A percentile compares a stretch with the other conserved stretches of the same genome.
phyloP scores from a whole-genome alignment of 139 green algal genomes.

The Chlorella vulgaris region DNA sequence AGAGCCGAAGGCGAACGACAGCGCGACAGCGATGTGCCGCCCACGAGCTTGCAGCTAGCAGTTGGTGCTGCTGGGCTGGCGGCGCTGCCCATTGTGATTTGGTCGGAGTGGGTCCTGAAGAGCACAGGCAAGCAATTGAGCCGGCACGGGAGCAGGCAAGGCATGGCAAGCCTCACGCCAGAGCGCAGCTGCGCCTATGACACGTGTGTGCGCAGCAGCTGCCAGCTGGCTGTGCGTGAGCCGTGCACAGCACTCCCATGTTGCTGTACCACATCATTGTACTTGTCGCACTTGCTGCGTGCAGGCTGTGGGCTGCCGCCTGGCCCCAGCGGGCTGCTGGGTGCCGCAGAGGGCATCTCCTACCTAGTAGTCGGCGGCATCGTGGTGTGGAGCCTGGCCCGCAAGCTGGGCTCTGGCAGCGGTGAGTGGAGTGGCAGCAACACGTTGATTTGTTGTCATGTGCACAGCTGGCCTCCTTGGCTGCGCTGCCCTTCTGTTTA shows the following conservation, averaged over 20 bases:
- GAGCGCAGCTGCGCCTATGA: not conserved
- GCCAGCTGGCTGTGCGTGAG: too few species aligned
- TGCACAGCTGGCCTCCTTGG: too few species aligned
- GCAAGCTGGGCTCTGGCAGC: slow-evolving; percentile 20
- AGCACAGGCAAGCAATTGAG: slow-evolving; percentile 37
- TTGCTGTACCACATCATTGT: not conserved
- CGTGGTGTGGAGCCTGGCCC: slow-evolving; percentile 37
- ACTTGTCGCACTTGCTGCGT: not conserved
- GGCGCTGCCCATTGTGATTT: slow-evolving; percentile 49
- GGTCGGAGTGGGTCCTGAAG: slow-evolving; percentile 44
- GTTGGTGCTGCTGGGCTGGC: slow-evolving; percentile 16
- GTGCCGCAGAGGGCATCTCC: slow-evolving; percentile 65
- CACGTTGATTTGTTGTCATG: too few species aligned
- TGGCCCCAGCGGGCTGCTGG: slow-evolving; percentile 64
- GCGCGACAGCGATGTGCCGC: not conserved
- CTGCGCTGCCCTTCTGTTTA: too few species aligned
- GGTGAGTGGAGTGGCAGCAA: too few species aligned
- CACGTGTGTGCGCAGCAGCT: too few species aligned
- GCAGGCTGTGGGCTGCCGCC: slow-evolving; percentile 74
- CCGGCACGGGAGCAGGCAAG: not conserved
- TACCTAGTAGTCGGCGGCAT: slow-evolving; percentile 65
- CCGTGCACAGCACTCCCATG: too few species aligned
- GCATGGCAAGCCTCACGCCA: not conserved
- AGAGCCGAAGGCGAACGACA: too few species aligned
- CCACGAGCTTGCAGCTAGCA: not conserved